Evolutionary conservation across 306 rosid genomes (phyloP).

Genomic region (Crotalaria pallida): DNA sequence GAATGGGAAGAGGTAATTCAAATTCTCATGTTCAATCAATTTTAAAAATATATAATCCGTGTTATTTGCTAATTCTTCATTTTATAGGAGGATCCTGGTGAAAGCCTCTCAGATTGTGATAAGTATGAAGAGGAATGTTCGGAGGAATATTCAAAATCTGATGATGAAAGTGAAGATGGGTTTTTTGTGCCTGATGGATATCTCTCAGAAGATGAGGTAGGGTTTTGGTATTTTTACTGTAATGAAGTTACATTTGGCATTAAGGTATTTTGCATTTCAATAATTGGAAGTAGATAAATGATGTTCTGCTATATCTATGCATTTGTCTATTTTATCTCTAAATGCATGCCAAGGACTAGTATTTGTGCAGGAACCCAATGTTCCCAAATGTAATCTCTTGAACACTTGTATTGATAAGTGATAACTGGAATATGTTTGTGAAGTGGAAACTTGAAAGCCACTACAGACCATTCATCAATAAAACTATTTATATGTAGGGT

Average conservation of each 20-base stretch:
- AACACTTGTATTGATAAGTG: background rate
- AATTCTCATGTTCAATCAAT: background rate
- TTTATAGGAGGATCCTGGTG: conserved; percentile 79
- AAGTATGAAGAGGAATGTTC: conserved; percentile 54
- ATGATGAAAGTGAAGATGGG: conserved; percentile 65
- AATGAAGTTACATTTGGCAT: conserved; percentile 8
- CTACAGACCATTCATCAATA: background rate
- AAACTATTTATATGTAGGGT: conserved; percentile 40
- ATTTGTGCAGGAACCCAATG: background rate
- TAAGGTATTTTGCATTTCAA: background rate
- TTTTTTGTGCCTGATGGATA: conserved; percentile 83
- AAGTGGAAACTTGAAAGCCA: background rate
- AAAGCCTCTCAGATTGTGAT: conserved; percentile 74
- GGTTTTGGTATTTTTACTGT: conserved; percentile 2
- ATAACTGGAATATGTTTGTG: background rate
- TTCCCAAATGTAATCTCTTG: background rate
- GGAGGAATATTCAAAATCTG: conserved; percentile 58
- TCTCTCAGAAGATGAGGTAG: conserved; percentile 81
- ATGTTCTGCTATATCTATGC: background rate
- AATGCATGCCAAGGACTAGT: background rate
- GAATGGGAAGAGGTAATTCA: conserved; percentile 81
- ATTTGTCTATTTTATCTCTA: background rate
- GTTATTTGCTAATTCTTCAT: conserved; percentile 1
- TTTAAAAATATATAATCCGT: background rate
- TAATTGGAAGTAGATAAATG: background rate